Base-by-base conservation (phyloP, 2,329 filamentous ascomycete genomes). In the Cytospora schulzeri region DNA sequence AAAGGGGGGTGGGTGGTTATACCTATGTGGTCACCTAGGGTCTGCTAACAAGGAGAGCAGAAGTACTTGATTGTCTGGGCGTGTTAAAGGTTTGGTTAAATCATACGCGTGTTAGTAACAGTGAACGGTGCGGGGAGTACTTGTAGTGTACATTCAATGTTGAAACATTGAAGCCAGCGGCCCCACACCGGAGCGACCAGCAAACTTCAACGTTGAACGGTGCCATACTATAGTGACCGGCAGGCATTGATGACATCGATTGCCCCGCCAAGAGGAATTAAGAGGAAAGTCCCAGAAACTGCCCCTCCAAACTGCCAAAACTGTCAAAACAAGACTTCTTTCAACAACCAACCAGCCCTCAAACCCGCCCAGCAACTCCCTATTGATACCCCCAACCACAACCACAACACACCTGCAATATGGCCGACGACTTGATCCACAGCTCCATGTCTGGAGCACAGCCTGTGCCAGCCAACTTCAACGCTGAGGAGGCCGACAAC, bases 401-500 rank as follows among this genome's bases (percentile, higher is more conserved):
- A n/a, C n/a, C n/a, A 24, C 6, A 45, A 26, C 35, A 50, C 52
- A 6, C 9, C 15, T 38, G 50, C 38, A 48, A 33, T 15, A 66
- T 57, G 64, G 59, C 54, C 28, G 59, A 67, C 38, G 62, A 68
- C 26, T 56, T 67, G 24, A 50, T 67, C 19, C 54, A 61, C 19
- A 57, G 48, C 41, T 59, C 57, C 56, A 73, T 69, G 71, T 70
- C 71, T 55, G 68, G 68, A 19, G 54, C 52, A 41, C 70, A 72
- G 60, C 73, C 71, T 26, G 71, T 80, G 60, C 81, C 88, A 74
- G 78, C 83, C 77, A 73, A 84, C 80, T 85, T 90, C 77, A 76
- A 89, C 76, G 75, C 87, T 76, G 75, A 88, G 72, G 76, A 83
- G 55, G 81, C 83, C 60, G 75, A 78, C 65, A 85, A 85, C 73